phyloP scores from a whole-genome alignment of 805 yeast species.

The Kuraishia ogatae region DNA sequence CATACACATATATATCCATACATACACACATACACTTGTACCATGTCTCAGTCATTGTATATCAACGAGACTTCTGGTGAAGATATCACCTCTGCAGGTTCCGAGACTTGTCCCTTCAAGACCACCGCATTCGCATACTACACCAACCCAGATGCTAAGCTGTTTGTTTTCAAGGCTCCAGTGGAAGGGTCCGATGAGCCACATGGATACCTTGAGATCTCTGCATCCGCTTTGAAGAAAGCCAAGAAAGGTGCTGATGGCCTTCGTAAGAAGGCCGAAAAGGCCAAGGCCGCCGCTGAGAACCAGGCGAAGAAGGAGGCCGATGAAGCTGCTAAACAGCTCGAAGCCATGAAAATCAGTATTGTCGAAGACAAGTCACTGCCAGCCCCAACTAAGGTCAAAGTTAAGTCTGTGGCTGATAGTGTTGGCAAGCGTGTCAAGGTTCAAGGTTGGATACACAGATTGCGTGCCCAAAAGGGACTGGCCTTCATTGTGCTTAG shows the following conservation, averaged over 20 bases:
- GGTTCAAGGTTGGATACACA: conserved; percentile 94
- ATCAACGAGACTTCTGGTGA: conserved; percentile 68
- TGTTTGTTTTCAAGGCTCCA: conserved; percentile 50
- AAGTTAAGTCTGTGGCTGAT: conserved; percentile 47
- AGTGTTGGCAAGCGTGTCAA: conserved; percentile 61
- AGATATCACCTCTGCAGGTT: conserved; percentile 57
- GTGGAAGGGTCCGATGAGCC: conserved; percentile 41
- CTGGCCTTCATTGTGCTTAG: conserved; percentile 84
- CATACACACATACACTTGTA: not conserved
- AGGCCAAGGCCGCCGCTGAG: conserved; percentile 50
- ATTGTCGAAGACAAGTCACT: conserved; percentile 68
- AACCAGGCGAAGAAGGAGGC: conserved; percentile 48
- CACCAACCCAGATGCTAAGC: conserved; percentile 38
- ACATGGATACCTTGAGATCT: conserved; percentile 55
- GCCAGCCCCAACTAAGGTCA: conserved; percentile 60
- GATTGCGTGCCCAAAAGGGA: conserved; percentile 89
- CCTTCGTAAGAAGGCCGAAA: conserved; percentile 70
- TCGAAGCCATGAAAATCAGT: conserved; percentile 72
- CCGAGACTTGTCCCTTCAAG: conserved; percentile 64
- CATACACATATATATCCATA: not conserved
- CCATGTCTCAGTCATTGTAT: conserved; percentile 28
- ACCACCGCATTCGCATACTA: conserved; percentile 78
- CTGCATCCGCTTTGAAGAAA: conserved; percentile 88
- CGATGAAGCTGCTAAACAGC: conserved; percentile 63
- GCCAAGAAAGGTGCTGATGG: conserved; percentile 96